These are phyloP conservation scores for Colletotrichum melonis DNA, from an alignment of 2,329 filamentous ascomycete genomes.

Conservation along the genomic window DNA sequence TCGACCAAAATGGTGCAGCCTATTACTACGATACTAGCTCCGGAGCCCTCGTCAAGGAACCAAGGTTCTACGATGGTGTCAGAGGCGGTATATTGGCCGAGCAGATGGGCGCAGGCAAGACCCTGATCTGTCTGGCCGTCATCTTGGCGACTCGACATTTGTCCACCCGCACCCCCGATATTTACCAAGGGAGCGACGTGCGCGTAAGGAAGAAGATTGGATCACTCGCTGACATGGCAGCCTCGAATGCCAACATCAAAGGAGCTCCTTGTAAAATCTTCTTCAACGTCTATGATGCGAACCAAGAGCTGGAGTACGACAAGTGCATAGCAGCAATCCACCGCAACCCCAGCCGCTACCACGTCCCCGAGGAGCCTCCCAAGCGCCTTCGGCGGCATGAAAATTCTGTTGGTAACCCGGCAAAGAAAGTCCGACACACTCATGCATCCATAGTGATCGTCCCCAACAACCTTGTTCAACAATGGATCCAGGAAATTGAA, in stretches of 20 bases:
- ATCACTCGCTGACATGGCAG: constrained; percentile 80
- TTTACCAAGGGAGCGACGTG: constrained; percentile 59
- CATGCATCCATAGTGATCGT: constrained; percentile 82
- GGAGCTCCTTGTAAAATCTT: constrained; percentile 78
- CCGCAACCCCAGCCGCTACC: constrained; percentile 69
- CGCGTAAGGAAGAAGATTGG: constrained; percentile 61
- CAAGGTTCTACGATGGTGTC: constrained; percentile 78
- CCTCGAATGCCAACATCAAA: constrained; percentile 73
- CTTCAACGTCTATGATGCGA: constrained; percentile 62
- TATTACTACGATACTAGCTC: constrained; percentile 80
- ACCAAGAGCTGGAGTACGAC: constrained; percentile 60
- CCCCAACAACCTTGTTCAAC: constrained; percentile 83
- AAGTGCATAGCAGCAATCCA: constrained; percentile 67
- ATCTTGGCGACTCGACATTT: constrained; percentile 81
- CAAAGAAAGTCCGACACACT: constrained; percentile 70
- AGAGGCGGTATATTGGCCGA: constrained; percentile 84
- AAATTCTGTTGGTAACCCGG: constrained; percentile 50
- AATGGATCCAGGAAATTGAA: constrained; percentile 84
- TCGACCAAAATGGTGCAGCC: constrained; percentile 67
- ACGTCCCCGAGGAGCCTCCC: constrained; percentile 58
- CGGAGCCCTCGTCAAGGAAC: constrained; percentile 71
- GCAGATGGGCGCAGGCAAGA: constrained; percentile 88
- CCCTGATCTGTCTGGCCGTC: constrained; percentile 82
- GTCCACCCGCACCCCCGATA: constrained; percentile 72
- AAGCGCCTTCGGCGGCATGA: constrained; percentile 38